A percentile compares a stretch with the other conserved stretches of the same genome.
Conservation (phyloP, 2,329 filamentous ascomycete species). For the Capronia americana region DNA sequence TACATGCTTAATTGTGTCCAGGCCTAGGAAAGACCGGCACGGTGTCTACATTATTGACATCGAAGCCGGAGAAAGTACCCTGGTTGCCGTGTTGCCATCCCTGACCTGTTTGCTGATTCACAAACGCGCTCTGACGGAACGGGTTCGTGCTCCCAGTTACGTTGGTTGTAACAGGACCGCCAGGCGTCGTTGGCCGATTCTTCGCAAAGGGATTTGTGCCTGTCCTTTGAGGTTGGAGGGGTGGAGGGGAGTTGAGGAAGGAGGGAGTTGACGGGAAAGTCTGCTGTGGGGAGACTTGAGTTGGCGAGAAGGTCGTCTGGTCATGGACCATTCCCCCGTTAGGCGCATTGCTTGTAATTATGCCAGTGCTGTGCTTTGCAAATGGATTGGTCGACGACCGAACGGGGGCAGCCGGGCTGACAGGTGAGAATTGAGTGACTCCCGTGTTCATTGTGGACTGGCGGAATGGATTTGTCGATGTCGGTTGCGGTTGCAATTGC, state of each 20-base stretch:
- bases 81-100: constrained; percentile 85
- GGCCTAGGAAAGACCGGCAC: constrained; percentile 86
- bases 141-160: constrained; percentile 91
- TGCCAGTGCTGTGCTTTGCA: constrained; percentile 63
- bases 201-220: constrained; percentile 76
- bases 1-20: constrained; percentile 50
- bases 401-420: constrained; percentile 50
- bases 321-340: constrained; percentile 14
- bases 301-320: constrained; percentile 45
- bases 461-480: constrained; percentile 89
- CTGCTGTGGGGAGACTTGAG: constrained; percentile 44
- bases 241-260: constrained; percentile 40
- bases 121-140: constrained; percentile 88
- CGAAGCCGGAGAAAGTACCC: constrained; percentile 76
- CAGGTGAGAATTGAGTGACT: constrained; percentile 50
- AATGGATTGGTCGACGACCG: constrained; percentile 87
- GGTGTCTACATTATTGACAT: constrained; percentile 78
- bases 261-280: constrained; percentile 40
- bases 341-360: constrained; percentile 24
- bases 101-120: constrained; percentile 84
- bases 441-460: constrained; percentile 77
- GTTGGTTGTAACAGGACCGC: constrained; percentile 69
- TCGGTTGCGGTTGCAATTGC: constrained; percentile 55
- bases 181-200: constrained; percentile 52
- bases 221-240: constrained; percentile 65